A percentile compares a stretch with the other conserved stretches of the same genome.
Evolutionary conservation across 768 basidiomycete species (phyloP).

Genomic region (Mrakia blollopis): DNA sequence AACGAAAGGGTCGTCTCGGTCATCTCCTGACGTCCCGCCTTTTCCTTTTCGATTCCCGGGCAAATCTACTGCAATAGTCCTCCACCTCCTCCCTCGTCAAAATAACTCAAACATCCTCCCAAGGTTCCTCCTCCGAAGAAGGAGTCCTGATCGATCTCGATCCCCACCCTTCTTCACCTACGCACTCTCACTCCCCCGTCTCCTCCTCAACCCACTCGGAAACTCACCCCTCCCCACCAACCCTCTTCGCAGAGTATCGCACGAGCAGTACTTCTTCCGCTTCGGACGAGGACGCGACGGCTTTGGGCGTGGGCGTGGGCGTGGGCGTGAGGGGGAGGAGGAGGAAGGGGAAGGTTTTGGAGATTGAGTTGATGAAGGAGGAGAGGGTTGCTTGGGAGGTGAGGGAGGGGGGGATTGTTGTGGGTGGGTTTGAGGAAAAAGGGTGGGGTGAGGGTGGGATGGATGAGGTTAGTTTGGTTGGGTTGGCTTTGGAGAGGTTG

Average conservation of each 20-base stretch:
- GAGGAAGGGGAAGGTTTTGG: not conserved
- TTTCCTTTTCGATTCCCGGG: not conserved
- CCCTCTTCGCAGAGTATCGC: not conserved
- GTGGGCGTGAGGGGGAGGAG: not conserved
- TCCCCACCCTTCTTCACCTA: too few relatives aligned
- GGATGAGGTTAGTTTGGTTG: not conserved
- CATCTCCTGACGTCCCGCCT: not conserved
- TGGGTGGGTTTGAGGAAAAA: not conserved
- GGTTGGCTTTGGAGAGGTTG: constrained; percentile 1
- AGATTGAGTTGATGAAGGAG: constrained; percentile 10
- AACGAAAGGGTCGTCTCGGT: not conserved
- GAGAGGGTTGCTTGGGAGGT: not conserved
- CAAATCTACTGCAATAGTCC: not conserved
- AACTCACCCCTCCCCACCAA: not conserved
- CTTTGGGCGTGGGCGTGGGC: not conserved
- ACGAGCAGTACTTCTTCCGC: not conserved
- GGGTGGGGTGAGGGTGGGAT: not conserved
- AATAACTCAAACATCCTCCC: not conserved
- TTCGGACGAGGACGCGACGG: not conserved
- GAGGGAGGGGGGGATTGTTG: not conserved
- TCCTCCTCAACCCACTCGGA: not conserved
- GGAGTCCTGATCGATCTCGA: not conserved
- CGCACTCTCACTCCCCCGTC: not conserved
- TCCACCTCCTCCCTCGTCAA: constrained; percentile 17
- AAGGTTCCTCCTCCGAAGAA: not conserved